These are phyloP conservation scores for Herpotrichia juniperi DNA, from an alignment of 2,329 filamentous ascomycete genomes.

Conservation along the genomic window DNA sequence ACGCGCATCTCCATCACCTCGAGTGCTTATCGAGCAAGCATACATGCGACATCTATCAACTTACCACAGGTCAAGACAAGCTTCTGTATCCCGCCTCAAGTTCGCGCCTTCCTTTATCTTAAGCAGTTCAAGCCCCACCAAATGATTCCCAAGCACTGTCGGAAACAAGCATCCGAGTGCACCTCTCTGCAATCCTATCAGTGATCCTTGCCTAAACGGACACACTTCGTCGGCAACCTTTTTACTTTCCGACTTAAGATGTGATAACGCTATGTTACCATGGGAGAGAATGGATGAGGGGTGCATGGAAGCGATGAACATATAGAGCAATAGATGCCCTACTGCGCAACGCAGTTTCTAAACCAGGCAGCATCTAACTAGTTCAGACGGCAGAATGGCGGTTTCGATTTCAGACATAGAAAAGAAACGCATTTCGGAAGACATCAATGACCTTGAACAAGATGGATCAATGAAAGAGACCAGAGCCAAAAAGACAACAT, in stretches of 20 bases:
- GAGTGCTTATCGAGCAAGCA: not conserved
- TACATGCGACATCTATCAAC: not conserved
- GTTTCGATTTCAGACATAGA: not conserved
- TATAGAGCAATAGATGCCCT: too few relatives aligned
- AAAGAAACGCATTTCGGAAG: not conserved
- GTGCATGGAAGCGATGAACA: not conserved
- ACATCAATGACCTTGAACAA: not conserved
- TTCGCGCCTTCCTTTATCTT: not conserved
- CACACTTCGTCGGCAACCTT: not conserved
- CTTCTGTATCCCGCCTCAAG: not conserved
- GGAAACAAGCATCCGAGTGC: not conserved
- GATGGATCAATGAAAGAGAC: not conserved
- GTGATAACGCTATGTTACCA: not conserved
- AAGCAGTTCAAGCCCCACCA: not conserved
- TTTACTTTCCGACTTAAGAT: not conserved
- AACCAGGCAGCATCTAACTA: not conserved
- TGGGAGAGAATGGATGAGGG: not conserved
- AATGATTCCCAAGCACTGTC: not conserved
- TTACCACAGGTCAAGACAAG: not conserved
- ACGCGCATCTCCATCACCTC: too few relatives aligned
- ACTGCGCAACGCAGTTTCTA: too few relatives aligned
- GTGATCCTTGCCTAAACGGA: not conserved
- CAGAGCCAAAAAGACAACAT: not conserved
- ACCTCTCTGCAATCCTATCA: not conserved
- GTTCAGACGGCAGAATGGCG: not conserved